Base-by-base conservation (phyloP, 1,284 basidiomycete species). In the Malassezia pachydermatis region DNA sequence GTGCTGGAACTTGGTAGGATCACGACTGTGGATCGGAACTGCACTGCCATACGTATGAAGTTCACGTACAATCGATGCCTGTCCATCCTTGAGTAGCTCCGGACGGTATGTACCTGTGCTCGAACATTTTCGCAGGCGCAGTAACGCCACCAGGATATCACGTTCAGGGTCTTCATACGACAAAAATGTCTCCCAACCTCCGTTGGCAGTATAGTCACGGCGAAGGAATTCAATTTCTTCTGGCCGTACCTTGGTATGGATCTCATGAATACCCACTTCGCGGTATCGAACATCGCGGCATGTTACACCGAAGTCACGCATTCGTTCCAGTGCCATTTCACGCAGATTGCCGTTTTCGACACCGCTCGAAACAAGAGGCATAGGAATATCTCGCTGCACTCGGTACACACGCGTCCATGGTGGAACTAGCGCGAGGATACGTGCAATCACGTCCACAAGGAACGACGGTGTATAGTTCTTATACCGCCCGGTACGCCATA, bases 401-500 rank as follows among this genome's bases (percentile, higher is more conserved):
- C 94, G 84, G 73, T 99, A 99, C 17, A 99, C 90, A 59, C 94
- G 78, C 34, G 94, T 99, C 94, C 94, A 99, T 13, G 94, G 94
- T 1, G 94, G 94, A 0, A 99, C 89, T 3, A 99, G 78, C 2
- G 94, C 92, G 61, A 99, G 77, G 64, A 99, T 94, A 36, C 92
- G 78, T 30, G 94, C 94, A 5, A 98, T 86, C 14, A 98, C 86
- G 65, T 99, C 94, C 29, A 99, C 89, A 35, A 99, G 78, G 22
- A 95, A 88, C 65, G 96, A 96, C 3, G 94, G 88, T 3, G 92
- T 95, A 73, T 99, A 99, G 72, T 98, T 98, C 75, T 94, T 96
- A 76, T 98, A 98, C 64, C 87, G 79, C 20, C 89, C 90, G 20
- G 90, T 94, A 57, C 88, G 76, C 90, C 90, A 96, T 6, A 96